phyloP scores from a whole-genome alignment of 1,284 basidiomycete genomes.

The Porodaedalea pini region DNA sequence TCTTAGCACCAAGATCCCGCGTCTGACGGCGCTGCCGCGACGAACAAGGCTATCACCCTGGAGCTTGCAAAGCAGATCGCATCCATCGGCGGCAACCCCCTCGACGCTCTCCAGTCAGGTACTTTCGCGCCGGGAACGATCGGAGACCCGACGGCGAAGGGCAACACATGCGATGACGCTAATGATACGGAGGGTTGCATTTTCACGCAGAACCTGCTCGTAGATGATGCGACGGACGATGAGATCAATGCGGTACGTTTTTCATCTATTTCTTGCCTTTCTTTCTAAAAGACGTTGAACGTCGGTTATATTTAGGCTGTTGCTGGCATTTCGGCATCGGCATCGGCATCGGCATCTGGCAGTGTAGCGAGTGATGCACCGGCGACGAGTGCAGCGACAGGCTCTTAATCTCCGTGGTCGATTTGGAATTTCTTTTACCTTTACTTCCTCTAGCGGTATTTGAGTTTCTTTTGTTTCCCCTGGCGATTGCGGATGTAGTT shows the following conservation, averaged over 20 bases:
- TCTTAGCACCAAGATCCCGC: conserved; percentile 50
- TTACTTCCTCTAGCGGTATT: background rate
- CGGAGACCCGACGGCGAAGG: conserved; percentile 48
- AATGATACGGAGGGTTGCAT: conserved; percentile 60
- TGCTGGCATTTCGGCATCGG: conserved; percentile 11
- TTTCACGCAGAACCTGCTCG: conserved; percentile 57
- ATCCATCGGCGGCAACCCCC: conserved; percentile 59
- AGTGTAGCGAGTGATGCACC: conserved; percentile 24
- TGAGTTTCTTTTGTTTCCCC: background rate
- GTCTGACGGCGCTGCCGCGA: conserved; percentile 49
- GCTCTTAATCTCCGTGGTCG: background rate
- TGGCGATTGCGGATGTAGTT: background rate
- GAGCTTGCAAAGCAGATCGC: conserved; percentile 61
- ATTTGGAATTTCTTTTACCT: background rate
- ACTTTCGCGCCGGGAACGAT: conserved; percentile 60
- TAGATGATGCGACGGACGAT: conserved; percentile 52
- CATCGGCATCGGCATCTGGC: conserved; percentile 13
- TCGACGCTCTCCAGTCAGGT: conserved; percentile 56
- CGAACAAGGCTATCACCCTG: conserved; percentile 60
- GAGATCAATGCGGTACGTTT: conserved; percentile 55
- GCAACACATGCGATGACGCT: conserved; percentile 50
- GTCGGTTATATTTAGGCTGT: conserved; percentile 18
- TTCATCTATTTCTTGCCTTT: background rate
- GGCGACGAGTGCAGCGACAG: conserved; percentile 9
- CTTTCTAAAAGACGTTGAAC: background rate